Evolutionary conservation across 1,284 basidiomycete species (phyloP), one percentile per base, ranked within the genome.

Genomic region (Cystobasidium slooffiae): DNA sequence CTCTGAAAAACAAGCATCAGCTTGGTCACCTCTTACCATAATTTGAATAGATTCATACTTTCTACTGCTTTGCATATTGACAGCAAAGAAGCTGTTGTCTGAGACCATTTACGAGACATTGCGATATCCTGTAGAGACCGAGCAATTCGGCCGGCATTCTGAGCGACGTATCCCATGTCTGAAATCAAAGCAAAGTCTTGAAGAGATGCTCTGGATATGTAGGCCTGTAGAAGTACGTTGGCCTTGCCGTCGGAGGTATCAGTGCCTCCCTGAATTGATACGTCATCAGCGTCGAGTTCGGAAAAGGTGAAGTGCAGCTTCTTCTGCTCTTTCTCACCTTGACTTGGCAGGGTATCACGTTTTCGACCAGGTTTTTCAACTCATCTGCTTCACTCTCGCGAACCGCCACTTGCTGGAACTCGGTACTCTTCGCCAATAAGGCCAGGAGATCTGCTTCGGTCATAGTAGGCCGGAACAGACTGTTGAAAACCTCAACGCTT

Each of bases 141-240:
- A 73, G 94, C 88, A 79, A 99, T 97, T 77, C 97, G 91, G 7
- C 92, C 94, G 7, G 91, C 93, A 80, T 99, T 99, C 82, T 88
- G 83, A 4, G 83, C 79, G 16, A 83, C 70, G 80, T 97, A 99
- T 4, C 90, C 93, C 78, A 90, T 91, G 81, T 99, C 97, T 0
- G 96, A 99, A 1, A 99, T 91, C 66, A 99, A 85, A 9, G 97
- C 97, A 82, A 98, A 99, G 83, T 99, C 97, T 75, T 97, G 92
- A 31, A 98, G 85, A 56, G 85, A 86, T 24, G 88, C 86, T 67
- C 87, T 85, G 31, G 94, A 97, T 76, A 99, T 93, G 82, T 89
- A 92, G 3, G 89, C 91, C 83, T 99, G 97, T 37, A 99, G 85
- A 44, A 99, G 86, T 74, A 99, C 93, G 82, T 97, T 99, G 83